Evolutionary conservation across 495 filamentous ascomycete species (phyloP), one percentile per base, ranked within the genome.

Genomic region (Amniculicola lignicola): DNA sequence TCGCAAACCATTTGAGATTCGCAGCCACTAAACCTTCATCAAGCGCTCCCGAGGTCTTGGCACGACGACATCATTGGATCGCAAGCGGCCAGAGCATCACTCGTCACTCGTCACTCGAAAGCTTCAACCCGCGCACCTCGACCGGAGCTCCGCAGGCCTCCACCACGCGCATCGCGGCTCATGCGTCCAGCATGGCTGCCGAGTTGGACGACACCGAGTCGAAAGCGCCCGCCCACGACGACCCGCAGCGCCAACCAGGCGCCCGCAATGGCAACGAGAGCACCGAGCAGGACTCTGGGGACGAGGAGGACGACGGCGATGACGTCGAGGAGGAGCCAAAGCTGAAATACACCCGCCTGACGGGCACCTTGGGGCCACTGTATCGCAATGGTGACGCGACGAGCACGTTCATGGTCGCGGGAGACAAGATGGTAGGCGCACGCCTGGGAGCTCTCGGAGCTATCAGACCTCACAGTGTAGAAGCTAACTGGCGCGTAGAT

Each of bases 361-460:
- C 93, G 12, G 84, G 82, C 43, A 83, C 85, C 57, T 70, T 97
- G 51, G 82, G 78, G 14, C 72, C 86, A 4, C 82, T 96, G 41
- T 98, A 97, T 74, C 83, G 89, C 44, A 95, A 94, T 74, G 90
- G 89, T 51, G 93, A 98, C 77, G 87, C 89, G 54, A 95, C 92
- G 28, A 95, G 91, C 71, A 75, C 88, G 7, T 94, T 91, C 64
- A 72, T 93, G 24, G 88, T 93, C 42, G 87, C 87, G 18, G 92
- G 90, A 22, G 93, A 97, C 75, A 97, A 96, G 74, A 95, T 96
- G 90, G 89, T 92, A 75, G 79, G 40, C 44, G 19, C 46, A 37
- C 35, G 39, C 18, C 7, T 27, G 31, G 31, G 42, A 23, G 57
- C 50, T 42, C 29, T 47, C n/a, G 10, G 25, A 48, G 49, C 41